Evolutionary conservation across 192 early-diverging fungal genomes (phyloP).

Genomic region (Dimargaris verticillata): DNA sequence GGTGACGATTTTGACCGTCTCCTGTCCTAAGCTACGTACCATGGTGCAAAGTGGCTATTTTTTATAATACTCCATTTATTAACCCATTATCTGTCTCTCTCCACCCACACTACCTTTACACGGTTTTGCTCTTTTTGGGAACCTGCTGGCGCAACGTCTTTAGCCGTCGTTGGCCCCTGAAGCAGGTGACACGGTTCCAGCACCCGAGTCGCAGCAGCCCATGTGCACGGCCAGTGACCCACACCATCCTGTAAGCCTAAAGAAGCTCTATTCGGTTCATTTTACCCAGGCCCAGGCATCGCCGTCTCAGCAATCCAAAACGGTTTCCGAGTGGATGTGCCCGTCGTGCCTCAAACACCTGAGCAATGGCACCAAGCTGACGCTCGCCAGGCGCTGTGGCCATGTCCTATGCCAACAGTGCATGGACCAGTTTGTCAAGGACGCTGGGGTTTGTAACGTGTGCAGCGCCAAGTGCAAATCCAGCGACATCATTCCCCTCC

Average conservation of each 20-base stretch:
- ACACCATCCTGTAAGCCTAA: slow-evolving; percentile 8
- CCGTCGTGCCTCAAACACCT: slow-evolving; percentile 1
- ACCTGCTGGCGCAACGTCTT: too few species aligned
- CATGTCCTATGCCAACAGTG: slow-evolving; percentile 5
- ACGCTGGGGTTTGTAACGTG: background rate
- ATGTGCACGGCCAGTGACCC: slow-evolving; percentile 8
- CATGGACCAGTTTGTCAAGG: slow-evolving; percentile 1
- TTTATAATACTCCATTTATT: background rate
- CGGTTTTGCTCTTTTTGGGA: too few species aligned
- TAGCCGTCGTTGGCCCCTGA: background rate
- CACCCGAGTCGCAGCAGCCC: background rate
- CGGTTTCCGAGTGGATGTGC: slow-evolving; percentile 2
- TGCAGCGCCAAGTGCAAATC: slow-evolving; percentile 4
- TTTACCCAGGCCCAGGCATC: background rate
- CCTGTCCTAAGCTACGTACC: too few species aligned
- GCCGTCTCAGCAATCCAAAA: background rate
- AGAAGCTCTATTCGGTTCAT: slow-evolving; percentile 4
- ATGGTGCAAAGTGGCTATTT: background rate
- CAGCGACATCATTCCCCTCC: background rate
- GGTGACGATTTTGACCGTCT: too few species aligned
- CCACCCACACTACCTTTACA: too few species aligned
- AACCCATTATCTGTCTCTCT: background rate
- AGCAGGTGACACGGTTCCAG: background rate
- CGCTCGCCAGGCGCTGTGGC: slow-evolving; percentile 3
- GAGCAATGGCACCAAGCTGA: background rate